These are phyloP conservation scores for Trichoderma arundinaceum DNA, from an alignment of 2,329 filamentous ascomycete species.

Conservation along the genomic window DNA sequence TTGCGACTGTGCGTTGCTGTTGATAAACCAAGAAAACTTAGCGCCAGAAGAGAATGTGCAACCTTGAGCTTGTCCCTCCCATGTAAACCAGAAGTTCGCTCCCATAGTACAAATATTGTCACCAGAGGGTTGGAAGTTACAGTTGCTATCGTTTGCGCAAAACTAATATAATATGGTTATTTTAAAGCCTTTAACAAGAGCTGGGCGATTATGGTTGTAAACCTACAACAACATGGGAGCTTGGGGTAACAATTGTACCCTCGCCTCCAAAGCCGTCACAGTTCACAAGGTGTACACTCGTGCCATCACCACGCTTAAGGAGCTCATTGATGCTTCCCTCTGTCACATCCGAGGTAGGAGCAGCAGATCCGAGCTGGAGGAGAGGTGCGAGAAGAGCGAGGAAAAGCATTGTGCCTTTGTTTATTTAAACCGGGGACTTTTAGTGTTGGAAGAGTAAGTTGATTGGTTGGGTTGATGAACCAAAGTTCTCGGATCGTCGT, in stretches of 20 bases:
- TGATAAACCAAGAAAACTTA: background rate
- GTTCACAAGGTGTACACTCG: conserved; percentile 11
- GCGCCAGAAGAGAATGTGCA: conserved; percentile 11
- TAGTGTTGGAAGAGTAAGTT: conserved; percentile 14
- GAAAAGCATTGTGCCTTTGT: conserved; percentile 1
- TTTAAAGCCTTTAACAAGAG: background rate
- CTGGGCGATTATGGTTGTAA: background rate
- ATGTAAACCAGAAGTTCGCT: conserved; percentile 9
- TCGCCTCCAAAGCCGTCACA: conserved; percentile 14
- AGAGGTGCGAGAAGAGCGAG: conserved; percentile 8
- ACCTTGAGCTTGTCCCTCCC: conserved; percentile 12
- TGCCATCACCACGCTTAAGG: conserved; percentile 15
- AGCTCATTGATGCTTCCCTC: background rate
- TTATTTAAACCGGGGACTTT: background rate
- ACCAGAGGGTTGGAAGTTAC: background rate
- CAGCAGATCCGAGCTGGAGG: conserved; percentile 5
- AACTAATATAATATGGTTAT: background rate
- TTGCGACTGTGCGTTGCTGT: conserved; percentile 11
- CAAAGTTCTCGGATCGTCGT: background rate
- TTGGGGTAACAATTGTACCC: background rate
- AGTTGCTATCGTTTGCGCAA: background rate
- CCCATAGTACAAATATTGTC: conserved; percentile 15
- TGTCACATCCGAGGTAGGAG: background rate
- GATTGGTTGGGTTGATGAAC: background rate
- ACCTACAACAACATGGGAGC: conserved; percentile 18